Evolutionary conservation across 192 early-diverging fungal species (phyloP), one percentile per base, ranked within the genome.

Genomic region (Coemansia sp.): DNA sequence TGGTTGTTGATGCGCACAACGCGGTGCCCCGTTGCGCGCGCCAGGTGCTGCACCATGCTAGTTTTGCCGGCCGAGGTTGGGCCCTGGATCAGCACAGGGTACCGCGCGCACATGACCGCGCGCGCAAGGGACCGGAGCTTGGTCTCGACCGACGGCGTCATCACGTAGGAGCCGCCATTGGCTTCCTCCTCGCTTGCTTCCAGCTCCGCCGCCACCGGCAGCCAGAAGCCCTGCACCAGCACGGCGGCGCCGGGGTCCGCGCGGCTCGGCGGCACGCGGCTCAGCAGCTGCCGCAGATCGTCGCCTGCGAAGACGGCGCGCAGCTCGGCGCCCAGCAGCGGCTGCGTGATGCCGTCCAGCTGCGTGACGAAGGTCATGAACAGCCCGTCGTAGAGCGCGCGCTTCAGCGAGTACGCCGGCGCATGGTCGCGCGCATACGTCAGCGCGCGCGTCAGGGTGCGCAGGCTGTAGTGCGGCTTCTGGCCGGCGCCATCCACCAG

Each of bases 1-100:
- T 99, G 98, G 77, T 99, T 98, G 79, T 99, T 99, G 74, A 99
- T 95, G 48, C 98, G 90, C 22, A 99, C 93, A 80, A 98, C 98
- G 13, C 83, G 81, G 80, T 98, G 96, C n/a, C 95, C 94, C 1
- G 95, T 92, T 14, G 83, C 64, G 50, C 92, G 89, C 13, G 98
- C 98, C 64, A 99, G 76, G 64, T 95, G 95, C 74, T 98, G 94
- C 60, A 99, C 92, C 93, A 99, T 98, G 64, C 90, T 93, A 0
- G 98, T 99, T 77, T 99, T 99, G 58, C 98, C 98, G 48, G 92
- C 91, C 20, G 94, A 96, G 0, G 98, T 99, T 8, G 96, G 98
- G 49, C 97, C 98, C 85, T 99, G 98, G 70, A 99, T 95, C 72
- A 99, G 81, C 17, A 98, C 93, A 1, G 98, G 98, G 82, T 91